Base-by-base conservation (phyloP, 345 rosid species). In the Euphorbia tirucalli region DNA sequence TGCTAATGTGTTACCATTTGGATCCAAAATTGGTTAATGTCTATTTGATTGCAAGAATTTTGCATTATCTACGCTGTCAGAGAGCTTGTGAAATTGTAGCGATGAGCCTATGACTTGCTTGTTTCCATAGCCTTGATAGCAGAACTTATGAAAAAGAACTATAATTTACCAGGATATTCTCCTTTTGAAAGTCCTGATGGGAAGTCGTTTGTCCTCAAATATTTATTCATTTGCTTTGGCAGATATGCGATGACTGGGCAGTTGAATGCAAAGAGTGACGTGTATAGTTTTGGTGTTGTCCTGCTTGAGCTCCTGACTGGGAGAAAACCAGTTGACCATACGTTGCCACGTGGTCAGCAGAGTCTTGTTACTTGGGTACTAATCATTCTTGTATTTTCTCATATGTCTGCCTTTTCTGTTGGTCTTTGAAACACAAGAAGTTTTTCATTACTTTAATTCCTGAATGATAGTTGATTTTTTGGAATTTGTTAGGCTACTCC, bases 401-500 rank as follows among this genome's bases (percentile, higher is more conserved):
- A 8, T 10, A 7, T 46, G 44, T 16, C 73, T 16, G 18, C 31
- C 15, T 41, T 32, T 50, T 14, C 46, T 35, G 19, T 61, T 27
- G 41, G 44, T 56, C 22, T 27, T 25, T 31, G 31, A 58, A 59
- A 49, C 25, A 1, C 37, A 32, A 14, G 32, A 48, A 19, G 1
- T 14, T 9, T 50, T 18, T 14, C 41, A 30, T 65, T 35, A 21
- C 25, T 67, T 19, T 32, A 15, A 2, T 19, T 55, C 66, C 28
- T 37, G 11, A 19, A 66, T 79, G 66, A 69, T 74, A 0, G 14
- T 15, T 32, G 15, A 16, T 28, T 55, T n/a, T 50, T 41, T 52
- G 49, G 27, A 52, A 70, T 44, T 54, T 31, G 63, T 56, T 77
- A 95, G 97, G 98, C 98, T 43, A 83, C 98, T 56, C 98, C 99